Base-by-base conservation (phyloP, 805 yeast species). In the Teunomyces funiuensis region DNA sequence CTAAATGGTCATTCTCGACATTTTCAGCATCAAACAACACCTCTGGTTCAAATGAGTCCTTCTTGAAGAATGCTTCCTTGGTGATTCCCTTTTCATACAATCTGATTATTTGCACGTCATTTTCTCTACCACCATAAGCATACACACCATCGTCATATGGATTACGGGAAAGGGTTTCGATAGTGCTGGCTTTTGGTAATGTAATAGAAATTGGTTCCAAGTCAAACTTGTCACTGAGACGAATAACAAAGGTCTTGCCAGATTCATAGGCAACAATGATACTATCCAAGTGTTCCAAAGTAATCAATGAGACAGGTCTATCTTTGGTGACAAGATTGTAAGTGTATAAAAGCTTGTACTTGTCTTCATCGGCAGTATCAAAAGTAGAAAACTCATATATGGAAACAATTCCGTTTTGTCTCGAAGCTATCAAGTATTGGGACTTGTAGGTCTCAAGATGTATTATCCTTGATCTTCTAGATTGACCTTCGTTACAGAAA, bases 41-140 rank as follows among this genome's bases (percentile, higher is more conserved):
- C 50, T 53, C 52, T 1, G 59, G 49, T 16, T 61, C 55, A 46
- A 62, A 51, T 27, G 47, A 46, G 3, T 27, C 41, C 19, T 50
- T 42, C 34, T 60, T 53, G 11, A 45, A 53, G 57, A 55, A 52
- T 10, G 38, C 37, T 7, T 50, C 40, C 10, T 41, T 37, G 14
- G 52, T 44, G 6, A 54, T 40, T n/a, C 55, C 60, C 4, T 50
- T 42, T 1, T 58, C 58, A 37, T 63, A 66, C 16, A 79, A 46
- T 31, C 65, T 50, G 36, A 76, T 58, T 15, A 83, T 63, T 39
- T 76, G 77, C 4, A 86, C 64, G 57, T 87, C 90, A 44, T 80
- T 80, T 52, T 89, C 95, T 55, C 87, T 79, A 20, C 98, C 99
- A 26, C 97, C 97, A 53, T 70, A 78, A 1, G 93, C 96, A 61